These are phyloP conservation scores for Pythium volutum DNA, from an alignment of 352 stramenopile genomes.

Conservation along the genomic window DNA sequence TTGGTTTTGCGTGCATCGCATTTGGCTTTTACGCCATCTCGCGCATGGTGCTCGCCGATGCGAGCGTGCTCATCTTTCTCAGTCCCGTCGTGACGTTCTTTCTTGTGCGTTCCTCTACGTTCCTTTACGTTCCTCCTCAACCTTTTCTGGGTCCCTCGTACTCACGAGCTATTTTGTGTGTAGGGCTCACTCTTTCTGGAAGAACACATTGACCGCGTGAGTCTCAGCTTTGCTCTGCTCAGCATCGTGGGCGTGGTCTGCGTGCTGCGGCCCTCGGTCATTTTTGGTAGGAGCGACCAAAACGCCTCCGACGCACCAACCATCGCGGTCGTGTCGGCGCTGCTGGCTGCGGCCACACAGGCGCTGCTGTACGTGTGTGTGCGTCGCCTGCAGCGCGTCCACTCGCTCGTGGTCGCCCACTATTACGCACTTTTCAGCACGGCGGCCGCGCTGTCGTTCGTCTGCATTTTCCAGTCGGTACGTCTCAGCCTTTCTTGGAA, in stretches of 20 bases:
- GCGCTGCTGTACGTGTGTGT: constrained; percentile 51
- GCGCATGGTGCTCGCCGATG: constrained; percentile 69
- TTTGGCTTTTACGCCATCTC: constrained; percentile 71
- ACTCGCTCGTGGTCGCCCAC: constrained; percentile 51
- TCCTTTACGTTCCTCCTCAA: neutral
- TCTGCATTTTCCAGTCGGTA: constrained; percentile 46
- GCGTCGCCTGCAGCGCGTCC: constrained; percentile 39
- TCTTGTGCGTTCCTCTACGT: constrained; percentile 31
- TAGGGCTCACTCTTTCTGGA: constrained; percentile 26
- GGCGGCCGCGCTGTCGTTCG: constrained; percentile 33
- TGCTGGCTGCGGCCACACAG: constrained; percentile 43
- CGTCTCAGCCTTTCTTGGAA: neutral
- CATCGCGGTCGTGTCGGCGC: constrained; percentile 31
- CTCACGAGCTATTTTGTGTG: neutral
- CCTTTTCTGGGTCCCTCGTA: neutral
- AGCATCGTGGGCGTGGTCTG: constrained; percentile 38
- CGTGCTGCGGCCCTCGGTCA: constrained; percentile 35
- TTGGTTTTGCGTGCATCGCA: constrained; percentile 51
- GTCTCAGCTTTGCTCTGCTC: constrained; percentile 30
- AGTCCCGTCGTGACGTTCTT: constrained; percentile 69
- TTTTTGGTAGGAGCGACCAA: constrained; percentile 37
- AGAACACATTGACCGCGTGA: constrained; percentile 34
- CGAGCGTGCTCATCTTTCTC: constrained; percentile 60
- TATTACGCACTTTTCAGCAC: constrained; percentile 59
- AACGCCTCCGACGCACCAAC: constrained; percentile 20